A percentile compares a stretch with the other conserved stretches of the same genome.
These are phyloP conservation scores for Cladophialophora psammophila DNA, from an alignment of 2,329 filamentous ascomycete species.

Conservation along the genomic window DNA sequence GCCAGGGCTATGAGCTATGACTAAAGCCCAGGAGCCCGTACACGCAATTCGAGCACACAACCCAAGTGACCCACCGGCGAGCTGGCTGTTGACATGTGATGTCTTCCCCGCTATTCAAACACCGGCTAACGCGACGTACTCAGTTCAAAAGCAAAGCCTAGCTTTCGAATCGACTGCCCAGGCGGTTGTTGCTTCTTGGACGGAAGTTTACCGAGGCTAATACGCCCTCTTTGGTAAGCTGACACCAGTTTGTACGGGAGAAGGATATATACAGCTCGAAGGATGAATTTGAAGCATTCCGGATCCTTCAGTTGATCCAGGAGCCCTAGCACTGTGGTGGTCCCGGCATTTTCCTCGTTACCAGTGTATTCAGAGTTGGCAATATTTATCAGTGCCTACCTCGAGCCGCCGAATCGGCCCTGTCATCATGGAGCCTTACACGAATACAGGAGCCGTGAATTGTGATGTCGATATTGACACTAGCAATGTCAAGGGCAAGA, in stretches of 20 bases:
- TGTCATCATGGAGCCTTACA: conserved; percentile 29
- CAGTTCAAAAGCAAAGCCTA: neutral
- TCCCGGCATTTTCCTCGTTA: neutral
- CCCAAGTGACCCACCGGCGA: neutral
- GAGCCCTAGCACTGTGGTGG: neutral
- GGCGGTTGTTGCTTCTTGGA: neutral
- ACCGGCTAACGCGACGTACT: neutral
- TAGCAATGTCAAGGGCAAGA: conserved; percentile 44
- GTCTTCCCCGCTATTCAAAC: neutral
- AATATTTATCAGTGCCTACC: neutral
- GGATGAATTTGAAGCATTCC: neutral
- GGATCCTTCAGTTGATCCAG: neutral
- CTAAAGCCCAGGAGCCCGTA: neutral
- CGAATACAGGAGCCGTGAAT: conserved; percentile 34
- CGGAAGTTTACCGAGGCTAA: conserved; percentile 13
- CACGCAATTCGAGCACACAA: neutral
- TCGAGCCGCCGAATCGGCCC: neutral
- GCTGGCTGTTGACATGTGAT: neutral
- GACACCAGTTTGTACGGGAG: neutral
- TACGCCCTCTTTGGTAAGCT: neutral
- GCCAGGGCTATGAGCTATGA: conserved; percentile 5
- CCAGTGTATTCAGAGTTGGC: neutral
- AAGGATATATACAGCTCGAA: neutral
- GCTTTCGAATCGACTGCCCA: neutral
- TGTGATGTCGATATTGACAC: conserved; percentile 31